Conservation (phyloP, 1,139 yeast genomes). For the Yamadazyma epiphylla region DNA sequence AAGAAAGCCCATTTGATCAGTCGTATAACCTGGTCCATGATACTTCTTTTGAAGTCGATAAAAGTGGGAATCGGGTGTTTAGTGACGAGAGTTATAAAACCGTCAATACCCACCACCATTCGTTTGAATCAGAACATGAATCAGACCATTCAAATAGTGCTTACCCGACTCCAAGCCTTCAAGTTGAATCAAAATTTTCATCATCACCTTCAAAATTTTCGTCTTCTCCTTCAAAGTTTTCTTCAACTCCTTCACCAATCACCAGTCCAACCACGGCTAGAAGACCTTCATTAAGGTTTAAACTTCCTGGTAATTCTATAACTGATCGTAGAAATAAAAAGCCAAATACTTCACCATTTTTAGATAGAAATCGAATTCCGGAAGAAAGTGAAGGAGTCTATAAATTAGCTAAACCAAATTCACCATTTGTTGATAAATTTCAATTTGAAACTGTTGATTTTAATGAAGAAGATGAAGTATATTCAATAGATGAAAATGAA, state of each 20-base stretch:
- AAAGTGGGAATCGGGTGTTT: conserved; percentile 10
- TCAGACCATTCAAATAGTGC: conserved; percentile 12
- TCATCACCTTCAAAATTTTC: too few species aligned
- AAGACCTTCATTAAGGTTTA: conserved; percentile 23
- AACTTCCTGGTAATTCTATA: conserved; percentile 18
- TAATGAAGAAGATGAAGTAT: conserved; percentile 8
- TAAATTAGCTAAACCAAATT: conserved; percentile 15
- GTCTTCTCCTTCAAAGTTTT: too few species aligned
- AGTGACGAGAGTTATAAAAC: conserved; percentile 17
- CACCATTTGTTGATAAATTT: conserved; percentile 12
- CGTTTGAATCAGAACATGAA: conserved; percentile 10
- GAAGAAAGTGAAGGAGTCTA: conserved; percentile 23
- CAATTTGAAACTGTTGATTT: conserved; percentile 5
- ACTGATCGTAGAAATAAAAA: conserved; percentile 5
- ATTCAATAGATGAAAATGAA: conserved; percentile 7
- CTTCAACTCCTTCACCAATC: conserved; percentile 10
- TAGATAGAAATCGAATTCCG: conserved; percentile 16
- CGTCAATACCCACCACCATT: conserved; percentile 6
- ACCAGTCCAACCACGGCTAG: conserved; percentile 8
- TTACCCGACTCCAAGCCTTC: conserved; percentile 27
- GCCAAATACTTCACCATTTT: conserved; percentile 19
- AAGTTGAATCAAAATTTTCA: conserved; percentile 9
- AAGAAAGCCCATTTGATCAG: conserved; percentile 16
- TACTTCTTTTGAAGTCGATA: conserved; percentile 5
- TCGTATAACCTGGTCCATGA: conserved; percentile 8